phyloP scores from a whole-genome alignment of 768 basidiomycete genomes.

The Tremella yokohamensis region DNA sequence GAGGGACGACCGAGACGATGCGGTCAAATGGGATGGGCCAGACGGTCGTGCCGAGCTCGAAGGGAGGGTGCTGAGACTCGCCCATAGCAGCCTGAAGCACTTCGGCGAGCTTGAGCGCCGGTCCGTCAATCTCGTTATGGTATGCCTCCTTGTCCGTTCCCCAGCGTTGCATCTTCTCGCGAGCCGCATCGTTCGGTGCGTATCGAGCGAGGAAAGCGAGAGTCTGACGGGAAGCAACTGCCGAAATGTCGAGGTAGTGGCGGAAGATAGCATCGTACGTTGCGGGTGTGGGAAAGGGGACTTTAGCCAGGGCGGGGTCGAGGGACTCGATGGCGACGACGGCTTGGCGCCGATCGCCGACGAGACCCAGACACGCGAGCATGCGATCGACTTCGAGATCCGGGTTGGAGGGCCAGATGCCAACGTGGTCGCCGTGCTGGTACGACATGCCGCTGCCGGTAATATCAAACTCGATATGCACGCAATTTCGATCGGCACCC shows the following conservation, averaged over 20 bases:
- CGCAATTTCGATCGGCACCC: constrained; percentile 75
- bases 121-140: constrained; percentile 65
- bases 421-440: constrained; percentile 96
- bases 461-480: constrained; percentile 87
- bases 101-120: constrained; percentile 86
- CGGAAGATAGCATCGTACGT: constrained; percentile 89
- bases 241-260: constrained; percentile 89
- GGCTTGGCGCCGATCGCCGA: constrained; percentile 64
- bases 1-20: constrained; percentile 85
- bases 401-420: constrained; percentile 93
- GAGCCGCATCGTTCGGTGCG: constrained; percentile 75
- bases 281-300: constrained; percentile 96
- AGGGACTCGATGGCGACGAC: constrained; percentile 93
- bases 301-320: constrained; percentile 97
- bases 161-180: constrained; percentile 67
- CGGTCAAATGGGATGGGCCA: background rate
- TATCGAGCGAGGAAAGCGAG: constrained; percentile 81
- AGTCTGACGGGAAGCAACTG: constrained; percentile 77
- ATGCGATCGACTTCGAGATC: constrained; percentile 86
- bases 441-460: constrained; percentile 96
- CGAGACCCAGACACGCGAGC: constrained; percentile 75
- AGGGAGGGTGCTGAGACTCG: constrained; percentile 59
- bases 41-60: background rate
- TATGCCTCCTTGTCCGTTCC: constrained; percentile 87
- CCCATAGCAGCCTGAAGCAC: constrained; percentile 86